These are phyloP conservation scores for Termitomyces sp. DNA, from an alignment of 768 basidiomycete species.

Conservation along the genomic window DNA sequence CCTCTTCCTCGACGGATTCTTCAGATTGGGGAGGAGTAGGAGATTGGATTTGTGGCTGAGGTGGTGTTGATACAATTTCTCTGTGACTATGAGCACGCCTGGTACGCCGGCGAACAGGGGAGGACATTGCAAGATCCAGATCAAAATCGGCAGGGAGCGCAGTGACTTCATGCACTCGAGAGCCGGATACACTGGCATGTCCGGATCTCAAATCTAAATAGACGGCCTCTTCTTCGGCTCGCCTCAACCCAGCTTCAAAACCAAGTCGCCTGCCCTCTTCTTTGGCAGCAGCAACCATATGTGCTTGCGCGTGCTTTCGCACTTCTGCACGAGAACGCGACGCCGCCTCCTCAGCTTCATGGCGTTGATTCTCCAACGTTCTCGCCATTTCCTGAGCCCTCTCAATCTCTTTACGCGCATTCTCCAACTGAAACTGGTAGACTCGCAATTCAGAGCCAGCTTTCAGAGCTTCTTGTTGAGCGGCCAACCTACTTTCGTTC, in stretches of 20 bases:
- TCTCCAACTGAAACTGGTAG: conserved; percentile 33
- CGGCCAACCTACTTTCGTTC: conserved; percentile 28
- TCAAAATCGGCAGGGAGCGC: not conserved
- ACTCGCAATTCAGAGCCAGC: conserved; percentile 31
- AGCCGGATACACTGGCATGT: not conserved
- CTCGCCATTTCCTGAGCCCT: conserved; percentile 45
- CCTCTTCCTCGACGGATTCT: not conserved
- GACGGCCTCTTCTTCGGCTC: conserved; percentile 26
- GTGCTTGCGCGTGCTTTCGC: conserved; percentile 44
- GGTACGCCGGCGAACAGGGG: conserved; percentile 4
- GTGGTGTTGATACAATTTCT: not conserved
- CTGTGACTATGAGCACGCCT: conserved; percentile 4
- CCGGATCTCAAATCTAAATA: not conserved
- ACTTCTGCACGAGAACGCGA: conserved; percentile 45
- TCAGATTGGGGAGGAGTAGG: not conserved
- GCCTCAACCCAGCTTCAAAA: conserved; percentile 42
- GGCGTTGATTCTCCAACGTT: conserved; percentile 42
- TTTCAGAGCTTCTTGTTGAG: conserved; percentile 30
- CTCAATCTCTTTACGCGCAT: conserved; percentile 43
- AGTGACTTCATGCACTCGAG: not conserved
- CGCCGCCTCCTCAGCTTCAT: conserved; percentile 53
- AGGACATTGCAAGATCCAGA: conserved; percentile 1
- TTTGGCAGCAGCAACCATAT: conserved; percentile 44
- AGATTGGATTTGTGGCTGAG: not conserved
- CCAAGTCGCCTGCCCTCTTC: conserved; percentile 53